Conservation (phyloP, 2,329 filamentous ascomycete species). For the Dactylellina leptospora region DNA sequence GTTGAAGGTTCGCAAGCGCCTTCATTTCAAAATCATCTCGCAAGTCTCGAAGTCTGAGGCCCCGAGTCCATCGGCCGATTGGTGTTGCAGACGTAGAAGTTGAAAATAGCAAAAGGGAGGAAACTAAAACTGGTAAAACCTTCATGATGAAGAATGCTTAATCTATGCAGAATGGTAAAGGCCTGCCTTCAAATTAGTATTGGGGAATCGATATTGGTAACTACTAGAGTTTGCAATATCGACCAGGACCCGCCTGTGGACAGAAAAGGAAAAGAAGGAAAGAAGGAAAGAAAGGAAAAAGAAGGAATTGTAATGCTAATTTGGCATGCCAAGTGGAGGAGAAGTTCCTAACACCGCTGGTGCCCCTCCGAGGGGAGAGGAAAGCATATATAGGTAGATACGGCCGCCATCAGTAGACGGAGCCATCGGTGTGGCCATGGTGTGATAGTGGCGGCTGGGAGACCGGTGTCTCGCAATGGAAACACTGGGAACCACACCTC, state of each 20-base stretch:
- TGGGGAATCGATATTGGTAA: slow-evolving; percentile 23
- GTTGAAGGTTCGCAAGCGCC: slow-evolving; percentile 6
- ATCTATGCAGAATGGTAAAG: slow-evolving; percentile 15
- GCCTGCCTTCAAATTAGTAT: slow-evolving; percentile 19
- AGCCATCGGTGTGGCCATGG: not conserved
- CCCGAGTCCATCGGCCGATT: not conserved
- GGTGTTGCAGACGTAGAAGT: slow-evolving; percentile 14
- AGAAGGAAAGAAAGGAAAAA: not conserved
- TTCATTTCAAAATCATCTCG: slow-evolving; percentile 5
- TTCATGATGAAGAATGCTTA: slow-evolving; percentile 20
- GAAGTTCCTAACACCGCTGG: not conserved
- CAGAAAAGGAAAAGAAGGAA: slow-evolving; percentile 4
- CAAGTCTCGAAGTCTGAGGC: not conserved
- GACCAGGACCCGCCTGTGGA: slow-evolving; percentile 37
- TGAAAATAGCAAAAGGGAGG: slow-evolving; percentile 19
- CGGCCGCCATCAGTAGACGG: not conserved
- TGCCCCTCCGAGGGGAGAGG: not conserved
- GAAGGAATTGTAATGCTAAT: not conserved
- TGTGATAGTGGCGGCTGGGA: not conserved
- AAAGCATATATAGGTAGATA: not conserved
- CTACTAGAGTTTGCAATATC: slow-evolving; percentile 25
- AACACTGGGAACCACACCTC: not conserved
- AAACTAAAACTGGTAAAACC: slow-evolving; percentile 10
- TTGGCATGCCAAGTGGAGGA: not conserved
- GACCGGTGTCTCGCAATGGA: not conserved